phyloP scores from a whole-genome alignment of 441 rosid species.

The Bocquillonia castaneifolia region DNA sequence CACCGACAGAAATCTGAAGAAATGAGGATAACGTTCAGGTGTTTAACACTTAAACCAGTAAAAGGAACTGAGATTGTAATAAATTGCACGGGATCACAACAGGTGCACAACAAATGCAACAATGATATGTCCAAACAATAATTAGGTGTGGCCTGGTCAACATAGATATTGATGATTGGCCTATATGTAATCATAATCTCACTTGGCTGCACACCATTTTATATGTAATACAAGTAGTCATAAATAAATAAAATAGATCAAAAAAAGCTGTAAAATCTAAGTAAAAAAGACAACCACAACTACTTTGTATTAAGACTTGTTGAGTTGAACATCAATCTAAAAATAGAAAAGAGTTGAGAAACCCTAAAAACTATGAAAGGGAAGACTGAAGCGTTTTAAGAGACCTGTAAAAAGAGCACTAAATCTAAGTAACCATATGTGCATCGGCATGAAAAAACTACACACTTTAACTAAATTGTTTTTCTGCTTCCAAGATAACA shows the following conservation, averaged over 20 bases:
- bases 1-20: constrained; percentile 86
- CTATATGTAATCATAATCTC: neutral
- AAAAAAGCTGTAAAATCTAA: too few species aligned
- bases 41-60: neutral
- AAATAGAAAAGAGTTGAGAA: too few species aligned
- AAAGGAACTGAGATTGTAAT: neutral
- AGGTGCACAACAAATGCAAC: neutral
- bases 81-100: constrained; percentile 3
- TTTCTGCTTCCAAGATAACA: neutral
- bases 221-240: neutral
- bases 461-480: neutral
- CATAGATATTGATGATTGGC: neutral
- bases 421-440: neutral
- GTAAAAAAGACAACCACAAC: too few species aligned
- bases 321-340: neutral
- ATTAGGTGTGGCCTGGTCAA: neutral
- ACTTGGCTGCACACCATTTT: neutral
- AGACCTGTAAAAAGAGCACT: neutral
- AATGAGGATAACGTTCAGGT: constrained; percentile 14
- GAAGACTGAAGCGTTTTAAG: neutral
- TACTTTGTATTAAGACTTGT: neutral
- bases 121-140: neutral
- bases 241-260: neutral
- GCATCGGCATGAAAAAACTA: neutral
- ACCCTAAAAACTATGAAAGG: neutral